A percentile compares a stretch with the other conserved stretches of the same genome.
These are phyloP conservation scores for Periconia sp. DNA, from an alignment of 2,329 filamentous ascomycete genomes.

Conservation along the genomic window DNA sequence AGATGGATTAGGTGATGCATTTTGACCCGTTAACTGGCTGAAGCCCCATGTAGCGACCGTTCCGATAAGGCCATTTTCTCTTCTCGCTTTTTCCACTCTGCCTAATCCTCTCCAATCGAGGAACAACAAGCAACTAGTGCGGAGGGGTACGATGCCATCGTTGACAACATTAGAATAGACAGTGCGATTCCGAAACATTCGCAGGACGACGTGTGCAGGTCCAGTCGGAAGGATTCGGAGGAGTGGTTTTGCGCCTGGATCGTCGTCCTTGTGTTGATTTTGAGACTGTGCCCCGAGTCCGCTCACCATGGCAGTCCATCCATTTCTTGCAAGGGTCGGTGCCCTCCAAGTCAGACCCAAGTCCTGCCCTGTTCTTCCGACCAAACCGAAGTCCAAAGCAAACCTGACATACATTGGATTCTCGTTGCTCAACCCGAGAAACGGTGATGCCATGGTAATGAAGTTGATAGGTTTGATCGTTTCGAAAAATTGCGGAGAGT, in stretches of 20 bases:
- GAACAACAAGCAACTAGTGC: conserved; percentile 95
- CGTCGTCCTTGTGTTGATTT: conserved; percentile 62
- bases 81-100: conserved; percentile 89
- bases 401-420: conserved; percentile 98
- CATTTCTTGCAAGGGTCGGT: conserved; percentile 81
- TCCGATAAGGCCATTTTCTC: conserved; percentile 90
- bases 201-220: conserved; percentile 84
- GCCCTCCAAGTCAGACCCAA: conserved; percentile 93
- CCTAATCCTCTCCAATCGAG: conserved; percentile 95
- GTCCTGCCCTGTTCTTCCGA: conserved; percentile 95
- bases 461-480: conserved; percentile 89
- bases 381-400: conserved; percentile 91
- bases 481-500: conserved; percentile 89
- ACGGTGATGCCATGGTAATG: conserved; percentile 83
- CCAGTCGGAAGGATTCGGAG: conserved; percentile 89
- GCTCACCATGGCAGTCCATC: conserved; percentile 86
- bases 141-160: conserved; percentile 92
- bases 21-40: conserved; percentile 82
- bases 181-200: conserved; percentile 88
- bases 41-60: conserved; percentile 94
- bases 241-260: conserved; percentile 86
- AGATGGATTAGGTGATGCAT: conserved; percentile 65
- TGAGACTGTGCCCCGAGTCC: conserved; percentile 71
- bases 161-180: conserved; percentile 98
- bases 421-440: conserved; percentile 92